Evolutionary conservation across 83 land plant genomes (phyloP), one percentile per base, ranked within the genome.

Genomic region (Larix sibirica): DNA sequence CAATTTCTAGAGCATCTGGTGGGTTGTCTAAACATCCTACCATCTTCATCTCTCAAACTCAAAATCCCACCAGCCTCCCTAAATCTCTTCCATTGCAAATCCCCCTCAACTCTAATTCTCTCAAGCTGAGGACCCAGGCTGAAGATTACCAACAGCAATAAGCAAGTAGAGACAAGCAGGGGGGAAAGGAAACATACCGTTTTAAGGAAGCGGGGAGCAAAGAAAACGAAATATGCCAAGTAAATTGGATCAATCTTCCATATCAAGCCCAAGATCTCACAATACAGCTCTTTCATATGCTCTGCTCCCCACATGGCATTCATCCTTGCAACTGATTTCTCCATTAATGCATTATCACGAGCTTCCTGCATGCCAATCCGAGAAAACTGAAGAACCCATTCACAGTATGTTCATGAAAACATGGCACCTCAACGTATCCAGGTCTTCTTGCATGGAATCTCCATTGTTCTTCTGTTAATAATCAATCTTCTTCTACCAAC

Each of bases 191-290:
- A 82, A 8, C 75, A 38, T 65, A 78, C 33, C 47, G 62, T 14
- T 77, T 23, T 50, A 59, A 68, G 62, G 21, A 82, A 33, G 36
- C 69, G 71, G 62, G 87, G 87, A 7, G 82, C 83, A 83, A 89
- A 86, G 86, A 82, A 91, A 79, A 87, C 66, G 68, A 87, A 70
- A 85, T 89, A 89, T 33, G 85, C 87, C 65, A 86, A 74, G 88
- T 91, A 90, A 44, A 91, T 81, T 38, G 90, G 90, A 77, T 87
- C 8, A 47, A 47, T 79, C 86, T 8, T 24, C 47, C 33, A 28
- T 59, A 77, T 24, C 14, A 77, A 56, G 23, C 33, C 79, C 18
- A 58, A 58, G 54, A 77, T 58, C 79, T 77, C 36, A 4, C 33
- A 58, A 1, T 26, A 77, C 9, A 77, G 36, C 20, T 77, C 79